Percentiles rank a stretch among this genome's conserved stretches.
Conservation (phyloP, 129 eudicot species). For the Flaveria brownii region DNA sequence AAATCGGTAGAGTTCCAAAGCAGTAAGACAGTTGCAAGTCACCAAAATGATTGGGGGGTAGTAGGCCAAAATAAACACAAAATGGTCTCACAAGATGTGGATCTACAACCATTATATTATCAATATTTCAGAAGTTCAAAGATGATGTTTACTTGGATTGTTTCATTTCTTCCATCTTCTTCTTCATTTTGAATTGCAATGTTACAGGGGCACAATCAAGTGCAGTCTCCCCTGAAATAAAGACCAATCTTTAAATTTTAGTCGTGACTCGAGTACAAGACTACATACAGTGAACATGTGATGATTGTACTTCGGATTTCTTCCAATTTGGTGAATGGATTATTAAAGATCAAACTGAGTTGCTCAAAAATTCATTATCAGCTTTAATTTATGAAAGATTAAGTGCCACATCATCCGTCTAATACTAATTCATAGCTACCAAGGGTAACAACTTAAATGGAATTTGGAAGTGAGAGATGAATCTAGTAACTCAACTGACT, state of each 20-base stretch:
- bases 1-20: neutral
- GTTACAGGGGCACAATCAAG: slow-evolving; percentile 96
- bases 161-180: slow-evolving; percentile 66
- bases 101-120: slow-evolving; percentile 13
- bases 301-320: neutral
- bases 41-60: slow-evolving; percentile 17
- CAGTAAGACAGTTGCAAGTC: slow-evolving; percentile 15
- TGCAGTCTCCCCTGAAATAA: slow-evolving; percentile 84
- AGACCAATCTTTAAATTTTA: neutral
- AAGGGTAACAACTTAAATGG: neutral
- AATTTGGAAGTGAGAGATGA: neutral
- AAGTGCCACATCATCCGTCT: slow-evolving; percentile 17
- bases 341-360: neutral
- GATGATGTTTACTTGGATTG: slow-evolving; percentile 25
- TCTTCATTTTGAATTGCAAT: slow-evolving; percentile 85
- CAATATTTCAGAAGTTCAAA: neutral
- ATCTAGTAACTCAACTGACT: neutral
- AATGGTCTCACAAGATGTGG: slow-evolving; percentile 15
- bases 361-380: neutral
- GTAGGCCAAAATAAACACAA: slow-evolving; percentile 13
- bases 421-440: neutral
- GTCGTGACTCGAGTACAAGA: no score
- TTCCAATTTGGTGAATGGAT: neutral
- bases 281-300: no score
- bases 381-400: slow-evolving; percentile 9